Evolutionary conservation across 176 grass and related monocot species (phyloP), one percentile per base, ranked within the genome.

Genomic region (Tillandsia leiboldiana): DNA sequence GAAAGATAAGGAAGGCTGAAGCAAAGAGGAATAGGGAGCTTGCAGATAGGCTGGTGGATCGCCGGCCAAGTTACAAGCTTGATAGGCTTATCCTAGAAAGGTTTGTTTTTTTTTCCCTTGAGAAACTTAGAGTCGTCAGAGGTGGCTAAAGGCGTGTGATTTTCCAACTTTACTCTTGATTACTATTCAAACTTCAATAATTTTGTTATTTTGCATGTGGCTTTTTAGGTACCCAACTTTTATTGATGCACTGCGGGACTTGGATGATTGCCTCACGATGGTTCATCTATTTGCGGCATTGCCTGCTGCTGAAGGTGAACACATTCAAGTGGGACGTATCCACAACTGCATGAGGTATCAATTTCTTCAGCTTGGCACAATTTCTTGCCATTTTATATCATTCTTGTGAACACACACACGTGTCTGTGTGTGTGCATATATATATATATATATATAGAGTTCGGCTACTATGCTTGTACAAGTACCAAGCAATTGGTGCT

Each of bases 211-310:
- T 33, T 59, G 12, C 65, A 57, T 2, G 4, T 71, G 15, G 26
- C 47, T 0, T 49, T 76, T 29, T 57, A 99, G 89, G 81, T 99
- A 93, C 78, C 94, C 94, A 48, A 88, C 87, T 2, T 99, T 93
- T 82, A 70, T 99, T 72, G 94, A 99, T 88, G 89, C 94, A 65
- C 72, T 99, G 6, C 72, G 94, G 27, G 94, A 99, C 58, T 42
- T 99, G 87, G 94, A 99, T 79, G 94, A 99, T 78, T 99, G 94
- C 77, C 90, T 99, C 65, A 99, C 94, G 70, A 88, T 99, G 94
- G 94, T 93, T 53, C 93, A 97, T 82, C 70, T 97, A 50, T 97
- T 99, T 54, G 94, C 94, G 18, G 82, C 89, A 18, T 86, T 99
- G 69, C 94, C 89, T 74, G 94, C 89, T 73, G 77, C 90, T 87